Evolutionary conservation across 2,329 filamentous ascomycete genomes (phyloP).

Genomic region (Pseudocercospora fijiensis): DNA sequence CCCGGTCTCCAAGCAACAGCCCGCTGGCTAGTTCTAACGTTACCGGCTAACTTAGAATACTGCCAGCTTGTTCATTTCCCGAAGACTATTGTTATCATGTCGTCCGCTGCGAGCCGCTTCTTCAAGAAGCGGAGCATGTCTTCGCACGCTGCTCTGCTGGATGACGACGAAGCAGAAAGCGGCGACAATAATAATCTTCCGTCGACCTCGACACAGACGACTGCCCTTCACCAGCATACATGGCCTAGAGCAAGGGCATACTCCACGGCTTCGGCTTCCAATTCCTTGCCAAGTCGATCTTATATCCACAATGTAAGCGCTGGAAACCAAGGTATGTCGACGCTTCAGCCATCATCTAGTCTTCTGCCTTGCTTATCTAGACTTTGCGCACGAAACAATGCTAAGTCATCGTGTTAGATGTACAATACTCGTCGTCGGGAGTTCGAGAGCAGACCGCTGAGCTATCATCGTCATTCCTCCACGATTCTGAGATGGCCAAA

Average conservation of each 20-base stretch:
- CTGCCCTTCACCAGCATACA: not conserved
- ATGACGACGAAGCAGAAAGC: conserved; percentile 10
- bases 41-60: too few species aligned
- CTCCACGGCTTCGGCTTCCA: conserved; percentile 18
- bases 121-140: conserved; percentile 30
- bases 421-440: conserved; percentile 42
- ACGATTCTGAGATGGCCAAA: conserved; percentile 35
- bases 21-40: too few species aligned
- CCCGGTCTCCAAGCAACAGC: not conserved
- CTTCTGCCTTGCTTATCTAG: not conserved
- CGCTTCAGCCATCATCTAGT: not conserved
- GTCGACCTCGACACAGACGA: not conserved
- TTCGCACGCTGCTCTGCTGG: conserved; percentile 9
- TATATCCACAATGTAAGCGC: conserved; percentile 39
- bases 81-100: conserved; percentile 15
- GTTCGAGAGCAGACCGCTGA: conserved; percentile 42
- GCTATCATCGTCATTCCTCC: conserved; percentile 41
- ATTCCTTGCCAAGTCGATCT: conserved; percentile 36
- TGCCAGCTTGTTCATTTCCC: not conserved
- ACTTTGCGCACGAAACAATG: not conserved
- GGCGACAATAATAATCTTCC: not conserved
- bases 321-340: conserved; percentile 24
- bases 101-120: conserved; percentile 19
- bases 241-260: conserved; percentile 15
- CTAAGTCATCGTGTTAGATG: conserved; percentile 37